These are phyloP conservation scores for Volvariella surrecta DNA, from an alignment of 1,284 basidiomycete genomes.

Conservation along the genomic window DNA sequence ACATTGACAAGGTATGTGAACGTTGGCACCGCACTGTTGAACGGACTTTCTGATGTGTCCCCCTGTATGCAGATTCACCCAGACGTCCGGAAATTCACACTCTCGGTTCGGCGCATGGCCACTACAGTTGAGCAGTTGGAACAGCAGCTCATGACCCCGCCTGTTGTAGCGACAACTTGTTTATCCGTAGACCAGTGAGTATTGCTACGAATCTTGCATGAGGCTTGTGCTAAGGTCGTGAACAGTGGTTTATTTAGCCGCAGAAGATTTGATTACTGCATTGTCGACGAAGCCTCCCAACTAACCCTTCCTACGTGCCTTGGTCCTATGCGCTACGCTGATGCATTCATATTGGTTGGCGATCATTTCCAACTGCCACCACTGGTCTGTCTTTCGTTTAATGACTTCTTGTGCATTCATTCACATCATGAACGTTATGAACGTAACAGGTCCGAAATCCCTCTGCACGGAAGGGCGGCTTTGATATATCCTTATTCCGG, in stretches of 20 bases:
- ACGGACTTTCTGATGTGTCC: conserved; percentile 3
- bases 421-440: not conserved
- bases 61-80: conserved; percentile 66
- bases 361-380: conserved; percentile 97
- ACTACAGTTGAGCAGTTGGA: conserved; percentile 74
- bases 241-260: conserved; percentile 76
- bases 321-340: conserved; percentile 85
- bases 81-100: conserved; percentile 63
- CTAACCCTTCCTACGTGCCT: conserved; percentile 94
- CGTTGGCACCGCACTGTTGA: too few relatives aligned
- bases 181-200: conserved; percentile 88
- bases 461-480: conserved; percentile 74
- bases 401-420: too few relatives aligned
- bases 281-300: conserved; percentile 97
- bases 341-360: conserved; percentile 91
- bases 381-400: conserved; percentile 42
- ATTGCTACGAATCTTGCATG: not conserved
- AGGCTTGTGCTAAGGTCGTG: not conserved
- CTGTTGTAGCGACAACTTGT: conserved; percentile 94
- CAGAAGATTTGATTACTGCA: conserved; percentile 92
- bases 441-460: conserved; percentile 64
- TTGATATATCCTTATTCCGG: conserved; percentile 89
- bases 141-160: conserved; percentile 73
- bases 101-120: conserved; percentile 46
- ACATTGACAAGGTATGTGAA: conserved; percentile 75